A percentile compares a stretch with the other conserved stretches of the same genome.
These are phyloP conservation scores for Candida cerambycidarum DNA, from an alignment of 805 yeast species.

Conservation along the genomic window DNA sequence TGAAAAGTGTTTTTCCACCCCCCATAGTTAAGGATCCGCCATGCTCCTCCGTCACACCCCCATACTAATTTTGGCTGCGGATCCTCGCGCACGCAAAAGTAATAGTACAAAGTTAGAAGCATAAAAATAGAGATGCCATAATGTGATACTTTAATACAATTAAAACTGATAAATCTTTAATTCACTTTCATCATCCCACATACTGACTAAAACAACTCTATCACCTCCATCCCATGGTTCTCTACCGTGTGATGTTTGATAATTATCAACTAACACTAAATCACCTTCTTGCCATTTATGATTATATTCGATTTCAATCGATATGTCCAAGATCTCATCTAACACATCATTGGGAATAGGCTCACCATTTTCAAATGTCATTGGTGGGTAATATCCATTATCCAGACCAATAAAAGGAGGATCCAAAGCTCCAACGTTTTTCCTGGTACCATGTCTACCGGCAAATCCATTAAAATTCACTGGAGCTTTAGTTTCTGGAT, in stretches of 20 bases:
- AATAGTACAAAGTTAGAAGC: too few relatives aligned
- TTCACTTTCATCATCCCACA: conserved; percentile 26
- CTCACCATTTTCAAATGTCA: conserved; percentile 1
- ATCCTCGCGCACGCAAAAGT: too few relatives aligned
- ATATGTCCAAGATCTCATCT: conserved; percentile 8
- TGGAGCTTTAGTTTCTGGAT: conserved; percentile 5
- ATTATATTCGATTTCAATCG: conserved; percentile 18
- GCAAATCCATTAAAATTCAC: conserved; percentile 4
- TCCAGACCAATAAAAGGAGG: neutral
- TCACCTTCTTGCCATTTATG: conserved; percentile 34
- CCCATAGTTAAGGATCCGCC: too few relatives aligned
- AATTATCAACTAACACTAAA: conserved; percentile 30
- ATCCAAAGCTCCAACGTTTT: conserved; percentile 1
- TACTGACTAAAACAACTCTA: conserved; percentile 28
- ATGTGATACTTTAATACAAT: too few relatives aligned
- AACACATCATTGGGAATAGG: conserved; percentile 4
- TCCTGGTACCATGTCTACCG: conserved; percentile 4
- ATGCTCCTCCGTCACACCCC: too few relatives aligned
- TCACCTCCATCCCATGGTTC: conserved; percentile 25
- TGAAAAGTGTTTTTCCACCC: too few relatives aligned
- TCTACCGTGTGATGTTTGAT: conserved; percentile 34
- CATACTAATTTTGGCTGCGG: too few relatives aligned
- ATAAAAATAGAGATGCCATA: too few relatives aligned
- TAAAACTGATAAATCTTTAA: too few relatives aligned
- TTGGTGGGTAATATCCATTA: conserved; percentile 5